These are phyloP conservation scores for Austropuccinia psidii DNA, from an alignment of 1,284 basidiomycete species.

Conservation along the genomic window DNA sequence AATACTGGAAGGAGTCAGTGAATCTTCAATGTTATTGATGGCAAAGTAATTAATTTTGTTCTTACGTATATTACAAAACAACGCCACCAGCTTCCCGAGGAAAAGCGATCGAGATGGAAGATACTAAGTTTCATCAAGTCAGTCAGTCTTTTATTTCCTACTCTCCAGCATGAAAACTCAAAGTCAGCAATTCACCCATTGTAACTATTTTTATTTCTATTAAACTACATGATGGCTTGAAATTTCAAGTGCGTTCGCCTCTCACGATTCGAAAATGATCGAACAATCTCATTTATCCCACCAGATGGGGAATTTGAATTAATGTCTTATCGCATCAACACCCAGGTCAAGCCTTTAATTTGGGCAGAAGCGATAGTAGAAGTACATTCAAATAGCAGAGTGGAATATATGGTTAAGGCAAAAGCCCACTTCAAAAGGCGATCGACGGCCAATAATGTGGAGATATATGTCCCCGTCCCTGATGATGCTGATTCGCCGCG, in stretches of 20 bases:
- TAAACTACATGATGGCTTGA: neutral
- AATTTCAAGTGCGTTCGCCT: constrained; percentile 71
- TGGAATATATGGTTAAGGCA: constrained; percentile 97
- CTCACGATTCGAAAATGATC: constrained; percentile 97
- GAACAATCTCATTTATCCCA: constrained; percentile 97
- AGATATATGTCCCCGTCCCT: constrained; percentile 94
- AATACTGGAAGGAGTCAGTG: constrained; percentile 81
- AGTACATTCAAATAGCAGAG: constrained; percentile 80
- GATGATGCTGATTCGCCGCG: constrained; percentile 98
- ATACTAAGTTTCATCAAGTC: constrained; percentile 94
- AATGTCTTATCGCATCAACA: constrained; percentile 92
- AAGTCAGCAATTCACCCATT: neutral
- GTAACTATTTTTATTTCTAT: neutral
- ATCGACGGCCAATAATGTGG: constrained; percentile 95
- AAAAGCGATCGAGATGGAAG: constrained; percentile 99
- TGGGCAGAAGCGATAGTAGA: constrained; percentile 98
- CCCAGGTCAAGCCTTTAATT: constrained; percentile 91
- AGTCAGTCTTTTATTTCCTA: neutral
- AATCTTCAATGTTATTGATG: neutral
- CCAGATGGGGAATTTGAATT: constrained; percentile 98
- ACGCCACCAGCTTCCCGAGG: constrained; percentile 68
- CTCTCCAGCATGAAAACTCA: neutral
- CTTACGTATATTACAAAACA: neutral
- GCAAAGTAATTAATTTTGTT: neutral
- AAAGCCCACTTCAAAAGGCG: constrained; percentile 96